These are phyloP conservation scores for Drosera capensis DNA, from an alignment of 148 eudicot species.

Conservation along the genomic window DNA sequence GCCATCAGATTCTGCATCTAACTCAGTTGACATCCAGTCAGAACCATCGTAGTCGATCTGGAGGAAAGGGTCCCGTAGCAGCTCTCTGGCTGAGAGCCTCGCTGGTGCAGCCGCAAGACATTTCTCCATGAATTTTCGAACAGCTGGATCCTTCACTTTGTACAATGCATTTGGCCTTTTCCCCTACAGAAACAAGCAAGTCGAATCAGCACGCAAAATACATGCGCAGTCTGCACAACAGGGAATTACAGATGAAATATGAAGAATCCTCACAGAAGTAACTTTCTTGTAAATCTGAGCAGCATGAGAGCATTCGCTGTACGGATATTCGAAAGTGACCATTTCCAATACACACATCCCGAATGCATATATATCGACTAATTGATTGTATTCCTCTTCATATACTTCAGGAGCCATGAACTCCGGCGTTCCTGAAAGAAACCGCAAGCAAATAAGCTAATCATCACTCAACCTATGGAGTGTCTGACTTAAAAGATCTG, in stretches of 20 bases:
- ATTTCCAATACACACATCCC: slow-evolving; percentile 17
- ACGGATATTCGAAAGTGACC: slow-evolving; percentile 15
- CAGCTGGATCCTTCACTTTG: slow-evolving; percentile 39
- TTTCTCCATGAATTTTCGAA: slow-evolving; percentile 40
- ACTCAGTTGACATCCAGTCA: slow-evolving; percentile 13
- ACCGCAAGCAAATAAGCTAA: too few relatives aligned
- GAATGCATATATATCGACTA: slow-evolving; percentile 16
- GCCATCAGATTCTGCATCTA: slow-evolving; percentile 7
- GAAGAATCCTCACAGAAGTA: slow-evolving; percentile 5
- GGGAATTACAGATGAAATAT: neutral
- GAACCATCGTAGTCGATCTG: slow-evolving; percentile 19
- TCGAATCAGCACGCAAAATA: neutral
- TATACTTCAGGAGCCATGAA: slow-evolving; percentile 22
- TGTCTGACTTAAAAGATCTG: neutral
- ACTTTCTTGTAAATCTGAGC: slow-evolving; percentile 9
- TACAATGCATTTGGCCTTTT: slow-evolving; percentile 34
- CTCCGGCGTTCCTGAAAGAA: slow-evolving; percentile 19
- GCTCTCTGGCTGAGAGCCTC: slow-evolving; percentile 38
- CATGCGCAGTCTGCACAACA: neutral
- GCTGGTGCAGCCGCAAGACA: slow-evolving; percentile 42
- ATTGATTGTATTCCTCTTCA: slow-evolving; percentile 12
- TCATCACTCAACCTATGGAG: slow-evolving; percentile 2
- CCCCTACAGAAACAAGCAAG: slow-evolving; percentile 22
- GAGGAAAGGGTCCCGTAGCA: slow-evolving; percentile 45
- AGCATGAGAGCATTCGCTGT: slow-evolving; percentile 10